Base-by-base conservation (phyloP, 495 filamentous ascomycete genomes). In the Penicillium salamii region DNA sequence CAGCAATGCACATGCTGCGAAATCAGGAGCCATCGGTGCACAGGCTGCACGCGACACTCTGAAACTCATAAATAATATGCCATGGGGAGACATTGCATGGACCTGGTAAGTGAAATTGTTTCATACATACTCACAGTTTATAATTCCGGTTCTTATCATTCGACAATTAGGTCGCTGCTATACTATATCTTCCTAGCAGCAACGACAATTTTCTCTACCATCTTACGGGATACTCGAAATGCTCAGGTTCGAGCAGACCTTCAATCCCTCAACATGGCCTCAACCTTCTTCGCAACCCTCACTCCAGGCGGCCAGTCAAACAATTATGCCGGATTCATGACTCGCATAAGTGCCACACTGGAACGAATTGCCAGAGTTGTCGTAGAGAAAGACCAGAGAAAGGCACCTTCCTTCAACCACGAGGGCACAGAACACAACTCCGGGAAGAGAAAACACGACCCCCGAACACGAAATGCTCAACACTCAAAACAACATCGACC, bases 121-220 rank as follows among this genome's bases (percentile, higher is more conserved):
- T n/a, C 12, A 12, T 23, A 6, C 34, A 8, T 23, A 0, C 15
- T 26, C 24, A 5, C 19, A 7, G 17, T 45, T 13, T n/a, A 46
- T 38, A 46, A 23, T 13, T 11, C 18, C 8, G 8, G 7, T 20
- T 15, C 52, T 64, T 35, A 62, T 41, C 19, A 49, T 7, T 20
- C 23, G 36, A 43, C 15, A 15, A 39, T 4, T 31, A 96, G 91
- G 91, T 81, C 95, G 49, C 83, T 97, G 48, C 72, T 98, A 38
- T 96, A 98, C 71, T 98, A 91, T 69, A 88, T 95, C 13, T 91
- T 98, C 28, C 88, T 90, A 0, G 86, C 95, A 9, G 82, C 95
- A 15, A 87, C 96, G 24, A 96, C 89, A 12, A 74, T 98, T n/a
- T 98, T 98, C 65, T 88, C 88, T 33, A 90, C 89, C 58, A 90